A percentile compares a stretch with the other conserved stretches of the same genome.
phyloP scores from a whole-genome alignment of 108 stramenopile genomes.

The Ochromonas danica region DNA sequence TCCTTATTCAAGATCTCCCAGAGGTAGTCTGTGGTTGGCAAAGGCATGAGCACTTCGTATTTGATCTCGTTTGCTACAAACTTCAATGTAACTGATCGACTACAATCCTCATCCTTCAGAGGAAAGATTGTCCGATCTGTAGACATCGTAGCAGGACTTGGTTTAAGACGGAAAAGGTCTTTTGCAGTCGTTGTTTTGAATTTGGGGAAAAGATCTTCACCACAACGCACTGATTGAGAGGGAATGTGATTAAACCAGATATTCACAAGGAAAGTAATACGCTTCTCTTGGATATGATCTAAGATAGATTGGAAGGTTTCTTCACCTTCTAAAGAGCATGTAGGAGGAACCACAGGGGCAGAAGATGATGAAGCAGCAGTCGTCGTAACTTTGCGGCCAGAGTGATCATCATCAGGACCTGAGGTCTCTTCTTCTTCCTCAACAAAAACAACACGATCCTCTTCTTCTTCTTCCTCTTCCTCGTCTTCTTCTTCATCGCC shows the following conservation, averaged over 20 bases:
- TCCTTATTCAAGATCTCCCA: not conserved
- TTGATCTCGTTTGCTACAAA: not conserved
- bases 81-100: not conserved
- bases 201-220: not conserved
- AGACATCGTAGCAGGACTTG: not conserved
- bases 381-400: not conserved
- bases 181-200: not conserved
- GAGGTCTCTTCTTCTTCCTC: not conserved
- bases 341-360: not conserved
- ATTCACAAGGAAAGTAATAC: slow-evolving; percentile 86
- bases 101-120: not conserved
- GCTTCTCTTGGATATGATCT: slow-evolving; percentile 30
- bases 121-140: not conserved
- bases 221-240: slow-evolving; percentile 61
- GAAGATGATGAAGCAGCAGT: not conserved
- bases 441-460: not conserved
- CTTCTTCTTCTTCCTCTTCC: slow-evolving; percentile 19
- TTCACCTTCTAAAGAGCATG: too few relatives aligned
- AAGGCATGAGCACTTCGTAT: not conserved
- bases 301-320: not conserved
- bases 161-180: not conserved
- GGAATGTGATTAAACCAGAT: slow-evolving; percentile 72
- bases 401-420: not conserved
- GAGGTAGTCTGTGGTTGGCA: not conserved
- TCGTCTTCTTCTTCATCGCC: slow-evolving; percentile 33